These are phyloP conservation scores for Arachnopeziza araneosa DNA, from an alignment of 2,329 filamentous ascomycete genomes.

Conservation along the genomic window DNA sequence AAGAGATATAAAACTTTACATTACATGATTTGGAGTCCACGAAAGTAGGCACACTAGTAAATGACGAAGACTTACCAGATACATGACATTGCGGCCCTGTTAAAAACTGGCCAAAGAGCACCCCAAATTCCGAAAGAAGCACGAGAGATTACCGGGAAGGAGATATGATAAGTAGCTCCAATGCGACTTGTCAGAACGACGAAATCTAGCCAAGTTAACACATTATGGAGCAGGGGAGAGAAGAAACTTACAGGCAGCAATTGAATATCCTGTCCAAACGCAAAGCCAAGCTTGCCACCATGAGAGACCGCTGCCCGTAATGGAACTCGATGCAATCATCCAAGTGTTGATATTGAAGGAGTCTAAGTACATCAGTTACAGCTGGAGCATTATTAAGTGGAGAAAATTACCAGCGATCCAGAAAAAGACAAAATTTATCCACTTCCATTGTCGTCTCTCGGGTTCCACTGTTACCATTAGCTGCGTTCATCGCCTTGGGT, in stretches of 20 bases:
- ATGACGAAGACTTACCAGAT: slow-evolving; percentile 51
- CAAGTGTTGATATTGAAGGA: slow-evolving; percentile 60
- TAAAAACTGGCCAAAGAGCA: slow-evolving; percentile 81
- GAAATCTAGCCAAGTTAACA: slow-evolving; percentile 40
- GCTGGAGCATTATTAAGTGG: not conserved
- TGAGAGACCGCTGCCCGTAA: slow-evolving; percentile 60
- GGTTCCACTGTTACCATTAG: slow-evolving; percentile 55
- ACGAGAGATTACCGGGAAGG: slow-evolving; percentile 75
- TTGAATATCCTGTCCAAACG: slow-evolving; percentile 79
- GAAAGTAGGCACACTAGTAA: too few species aligned
- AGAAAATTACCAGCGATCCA: slow-evolving; percentile 63
- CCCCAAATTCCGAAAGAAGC: slow-evolving; percentile 87
- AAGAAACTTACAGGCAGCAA: slow-evolving; percentile 48
- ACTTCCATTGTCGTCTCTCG: slow-evolving; percentile 73
- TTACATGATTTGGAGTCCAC: too few species aligned
- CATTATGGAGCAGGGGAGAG: not conserved
- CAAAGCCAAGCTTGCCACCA: slow-evolving; percentile 94
- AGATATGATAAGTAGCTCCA: slow-evolving; percentile 81
- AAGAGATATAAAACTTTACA: too few species aligned
- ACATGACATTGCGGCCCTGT: slow-evolving; percentile 74
- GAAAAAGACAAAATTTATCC: slow-evolving; percentile 85
- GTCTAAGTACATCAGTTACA: not conserved
- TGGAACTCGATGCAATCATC: slow-evolving; percentile 88
- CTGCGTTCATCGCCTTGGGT: not conserved
- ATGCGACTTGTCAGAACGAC: slow-evolving; percentile 75